phyloP scores from a whole-genome alignment of 2,329 filamentous ascomycete genomes.

The Neopestalotiopsis sp. region DNA sequence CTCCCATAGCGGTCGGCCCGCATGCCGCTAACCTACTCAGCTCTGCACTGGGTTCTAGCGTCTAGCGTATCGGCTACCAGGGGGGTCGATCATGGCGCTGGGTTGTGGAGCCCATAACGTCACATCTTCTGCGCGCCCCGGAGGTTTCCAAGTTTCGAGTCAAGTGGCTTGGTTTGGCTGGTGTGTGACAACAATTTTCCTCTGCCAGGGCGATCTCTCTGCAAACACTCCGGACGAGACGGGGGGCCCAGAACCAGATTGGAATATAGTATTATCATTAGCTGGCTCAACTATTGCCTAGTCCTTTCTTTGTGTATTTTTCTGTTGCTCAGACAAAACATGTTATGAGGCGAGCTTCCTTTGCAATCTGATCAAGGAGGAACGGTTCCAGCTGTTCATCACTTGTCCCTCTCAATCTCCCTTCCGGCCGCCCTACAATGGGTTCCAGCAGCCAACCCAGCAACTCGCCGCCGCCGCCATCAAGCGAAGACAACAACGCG shows the following conservation, averaged over 20 bases:
- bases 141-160: conserved; percentile 15
- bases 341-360: not conserved
- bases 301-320: not conserved
- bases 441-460: not conserved
- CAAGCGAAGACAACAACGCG: conserved; percentile 1
- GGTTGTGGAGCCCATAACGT: conserved; percentile 10
- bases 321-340: not conserved
- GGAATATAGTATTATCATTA: not conserved
- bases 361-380: not conserved
- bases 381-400: conserved; percentile 1
- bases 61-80: not conserved
- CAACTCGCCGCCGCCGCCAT: not conserved
- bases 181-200: not conserved
- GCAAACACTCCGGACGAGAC: not conserved
- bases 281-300: not conserved
- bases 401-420: not conserved
- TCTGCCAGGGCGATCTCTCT: not conserved
- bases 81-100: not conserved
- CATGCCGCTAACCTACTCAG: not conserved
- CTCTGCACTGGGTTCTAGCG: not conserved
- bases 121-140: conserved; percentile 4
- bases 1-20: not conserved
- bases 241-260: not conserved
- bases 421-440: not conserved
- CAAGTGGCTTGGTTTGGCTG: conserved; percentile 1